Conservation (phyloP, 2,329 filamentous ascomycete genomes). For the Aspergillus sp. region DNA sequence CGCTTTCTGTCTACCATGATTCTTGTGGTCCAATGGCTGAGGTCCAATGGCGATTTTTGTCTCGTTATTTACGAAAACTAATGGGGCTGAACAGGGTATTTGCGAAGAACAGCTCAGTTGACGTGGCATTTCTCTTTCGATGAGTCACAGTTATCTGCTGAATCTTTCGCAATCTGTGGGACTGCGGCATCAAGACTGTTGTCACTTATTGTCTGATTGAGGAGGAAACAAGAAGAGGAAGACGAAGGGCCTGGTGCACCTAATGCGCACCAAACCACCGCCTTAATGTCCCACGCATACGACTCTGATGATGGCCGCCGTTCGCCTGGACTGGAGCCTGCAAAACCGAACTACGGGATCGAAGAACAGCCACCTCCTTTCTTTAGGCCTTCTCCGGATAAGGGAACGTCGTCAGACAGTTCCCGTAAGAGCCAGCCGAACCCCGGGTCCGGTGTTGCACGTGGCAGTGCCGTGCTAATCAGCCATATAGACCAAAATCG, state of each 20-base stretch:
- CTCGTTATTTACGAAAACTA: neutral
- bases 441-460: conserved; percentile 42
- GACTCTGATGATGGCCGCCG: conserved; percentile 33
- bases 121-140: neutral
- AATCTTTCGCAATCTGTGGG: neutral
- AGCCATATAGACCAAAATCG: conserved; percentile 55
- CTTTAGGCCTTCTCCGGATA: conserved; percentile 14
- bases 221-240: conserved; percentile 1
- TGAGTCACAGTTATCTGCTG: neutral
- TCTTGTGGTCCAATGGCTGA: too few species aligned
- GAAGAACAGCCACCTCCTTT: conserved; percentile 30
- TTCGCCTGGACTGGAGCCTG: conserved; percentile 30
- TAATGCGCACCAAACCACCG: conserved; percentile 22
- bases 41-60: too few species aligned
- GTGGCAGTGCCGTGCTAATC: conserved; percentile 56
- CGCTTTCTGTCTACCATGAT: too few species aligned
- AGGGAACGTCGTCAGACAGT: conserved; percentile 24
- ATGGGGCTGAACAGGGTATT: neutral
- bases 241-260: conserved; percentile 12
- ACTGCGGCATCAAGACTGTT: neutral
- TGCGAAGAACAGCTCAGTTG: neutral
- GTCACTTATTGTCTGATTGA: neutral
- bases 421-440: conserved; percentile 29
- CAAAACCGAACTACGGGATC: conserved; percentile 23
- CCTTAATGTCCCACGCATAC: conserved; percentile 33